A percentile compares a stretch with the other conserved stretches of the same genome.
phyloP scores from a whole-genome alignment of 768 basidiomycete species.

The Boletellus ananiceps region DNA sequence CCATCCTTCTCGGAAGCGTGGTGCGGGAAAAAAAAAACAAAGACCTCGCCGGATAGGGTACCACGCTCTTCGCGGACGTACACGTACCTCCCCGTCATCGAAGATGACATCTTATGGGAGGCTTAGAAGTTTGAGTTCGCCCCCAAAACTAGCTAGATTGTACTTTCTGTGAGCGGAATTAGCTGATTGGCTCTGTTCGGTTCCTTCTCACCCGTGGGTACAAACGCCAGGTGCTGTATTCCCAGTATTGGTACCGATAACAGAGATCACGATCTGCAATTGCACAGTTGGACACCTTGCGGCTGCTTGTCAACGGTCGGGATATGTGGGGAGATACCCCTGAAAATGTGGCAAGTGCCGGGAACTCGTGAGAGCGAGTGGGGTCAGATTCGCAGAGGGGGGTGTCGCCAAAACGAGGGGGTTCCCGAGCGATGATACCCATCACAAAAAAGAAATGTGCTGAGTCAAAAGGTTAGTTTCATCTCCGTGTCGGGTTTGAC shows the following conservation, averaged over 20 bases:
- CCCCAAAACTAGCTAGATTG: background rate
- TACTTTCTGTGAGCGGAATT: background rate
- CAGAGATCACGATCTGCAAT: background rate
- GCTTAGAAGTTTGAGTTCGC: background rate
- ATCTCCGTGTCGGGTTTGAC: constrained; percentile 1
- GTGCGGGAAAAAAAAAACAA: no score
- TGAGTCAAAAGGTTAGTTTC: constrained; percentile 2
- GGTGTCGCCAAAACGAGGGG: background rate
- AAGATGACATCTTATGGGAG: background rate
- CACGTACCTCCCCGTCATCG: background rate
- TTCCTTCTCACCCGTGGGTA: background rate
- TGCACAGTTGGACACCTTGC: background rate
- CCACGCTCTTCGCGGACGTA: background rate
- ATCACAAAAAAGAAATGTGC: background rate
- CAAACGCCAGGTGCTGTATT: background rate
- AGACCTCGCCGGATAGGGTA: background rate
- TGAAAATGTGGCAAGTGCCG: background rate
- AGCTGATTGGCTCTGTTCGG: background rate
- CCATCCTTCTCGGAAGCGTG: no score
- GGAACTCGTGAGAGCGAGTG: background rate
- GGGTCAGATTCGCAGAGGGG: background rate
- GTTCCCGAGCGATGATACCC: constrained; percentile 2
- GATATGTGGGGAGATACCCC: background rate
- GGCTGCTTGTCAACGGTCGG: background rate
- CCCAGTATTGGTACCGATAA: background rate